A percentile compares a stretch with the other conserved stretches of the same genome.
phyloP scores from a whole-genome alignment of 2,329 filamentous ascomycete genomes.

The Calonectria pseudoreteaudii region DNA sequence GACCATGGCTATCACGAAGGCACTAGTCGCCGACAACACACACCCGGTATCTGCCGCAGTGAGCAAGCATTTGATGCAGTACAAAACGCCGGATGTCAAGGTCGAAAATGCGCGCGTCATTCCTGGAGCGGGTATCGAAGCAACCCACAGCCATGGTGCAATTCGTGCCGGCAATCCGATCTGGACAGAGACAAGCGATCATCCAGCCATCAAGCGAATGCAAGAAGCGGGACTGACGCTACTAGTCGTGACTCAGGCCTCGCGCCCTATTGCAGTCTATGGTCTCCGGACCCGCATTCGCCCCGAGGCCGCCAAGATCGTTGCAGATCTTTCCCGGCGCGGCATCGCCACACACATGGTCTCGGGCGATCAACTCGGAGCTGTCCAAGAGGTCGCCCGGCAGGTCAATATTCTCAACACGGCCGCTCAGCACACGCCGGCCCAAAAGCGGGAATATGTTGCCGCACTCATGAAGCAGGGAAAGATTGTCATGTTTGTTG shows the following conservation, averaged over 20 bases:
- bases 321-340: slow-evolving; percentile 58
- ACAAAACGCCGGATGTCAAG: slow-evolving; percentile 22
- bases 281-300: slow-evolving; percentile 56
- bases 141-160: slow-evolving; percentile 40
- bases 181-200: slow-evolving; percentile 51
- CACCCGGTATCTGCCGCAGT: slow-evolving; percentile 65
- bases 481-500: slow-evolving; percentile 66
- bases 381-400: slow-evolving; percentile 62
- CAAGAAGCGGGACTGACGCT: slow-evolving; percentile 40
- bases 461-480: slow-evolving; percentile 36
- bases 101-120: slow-evolving; percentile 48
- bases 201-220: slow-evolving; percentile 34
- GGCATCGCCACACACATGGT: slow-evolving; percentile 65
- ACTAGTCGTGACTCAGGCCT: slow-evolving; percentile 42
- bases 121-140: slow-evolving; percentile 55
- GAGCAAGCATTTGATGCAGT: slow-evolving; percentile 50
- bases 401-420: slow-evolving; percentile 55
- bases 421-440: slow-evolving; percentile 60
- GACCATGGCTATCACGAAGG: slow-evolving; percentile 41
- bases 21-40: slow-evolving; percentile 52
- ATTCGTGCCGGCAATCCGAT: slow-evolving; percentile 59
- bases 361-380: slow-evolving; percentile 65
- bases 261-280: slow-evolving; percentile 57
- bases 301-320: slow-evolving; percentile 55
- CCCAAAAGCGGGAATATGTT: slow-evolving; percentile 67